phyloP scores from a whole-genome alignment of 1,284 basidiomycete genomes.

The Ceratobasidium sp. region DNA sequence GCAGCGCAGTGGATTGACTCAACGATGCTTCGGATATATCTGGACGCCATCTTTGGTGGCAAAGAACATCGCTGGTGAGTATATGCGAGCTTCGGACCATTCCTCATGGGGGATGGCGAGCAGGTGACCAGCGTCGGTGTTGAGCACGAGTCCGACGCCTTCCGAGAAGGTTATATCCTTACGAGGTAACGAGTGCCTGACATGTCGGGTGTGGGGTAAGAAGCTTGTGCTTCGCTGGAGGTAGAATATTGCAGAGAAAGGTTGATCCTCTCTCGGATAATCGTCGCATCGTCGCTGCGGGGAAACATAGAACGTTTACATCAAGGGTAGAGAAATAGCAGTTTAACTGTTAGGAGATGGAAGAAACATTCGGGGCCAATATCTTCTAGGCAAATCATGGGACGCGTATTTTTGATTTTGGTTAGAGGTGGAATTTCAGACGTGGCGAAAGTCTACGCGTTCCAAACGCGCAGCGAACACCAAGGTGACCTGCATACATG shows the following conservation, averaged over 20 bases:
- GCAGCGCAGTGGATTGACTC: slow-evolving; percentile 1
- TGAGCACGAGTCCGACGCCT: slow-evolving; percentile 10
- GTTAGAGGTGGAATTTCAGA: slow-evolving; percentile 26
- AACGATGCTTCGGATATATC: neutral
- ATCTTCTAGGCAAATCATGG: slow-evolving; percentile 13
- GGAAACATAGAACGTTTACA: slow-evolving; percentile 28
- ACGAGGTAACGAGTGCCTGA: slow-evolving; percentile 19
- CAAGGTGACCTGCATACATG: neutral
- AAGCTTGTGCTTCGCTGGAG: slow-evolving; percentile 30
- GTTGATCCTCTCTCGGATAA: slow-evolving; percentile 23
- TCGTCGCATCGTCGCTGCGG: slow-evolving; percentile 6
- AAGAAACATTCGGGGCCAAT: neutral
- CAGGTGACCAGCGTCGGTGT: slow-evolving; percentile 30
- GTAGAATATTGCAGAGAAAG: slow-evolving; percentile 6
- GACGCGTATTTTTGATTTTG: neutral
- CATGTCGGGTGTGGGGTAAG: slow-evolving; percentile 37
- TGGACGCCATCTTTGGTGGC: slow-evolving; percentile 17
- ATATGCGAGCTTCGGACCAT: neutral
- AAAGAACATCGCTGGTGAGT: neutral
- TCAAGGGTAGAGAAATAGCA: slow-evolving; percentile 29
- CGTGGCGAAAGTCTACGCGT: neutral
- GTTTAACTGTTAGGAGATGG: slow-evolving; percentile 24
- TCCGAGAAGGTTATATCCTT: slow-evolving; percentile 25
- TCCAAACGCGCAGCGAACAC: neutral
- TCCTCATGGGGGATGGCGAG: slow-evolving; percentile 1